Base-by-base conservation (phyloP, 2,329 filamentous ascomycete species). In the Scytalidium lignicola region DNA sequence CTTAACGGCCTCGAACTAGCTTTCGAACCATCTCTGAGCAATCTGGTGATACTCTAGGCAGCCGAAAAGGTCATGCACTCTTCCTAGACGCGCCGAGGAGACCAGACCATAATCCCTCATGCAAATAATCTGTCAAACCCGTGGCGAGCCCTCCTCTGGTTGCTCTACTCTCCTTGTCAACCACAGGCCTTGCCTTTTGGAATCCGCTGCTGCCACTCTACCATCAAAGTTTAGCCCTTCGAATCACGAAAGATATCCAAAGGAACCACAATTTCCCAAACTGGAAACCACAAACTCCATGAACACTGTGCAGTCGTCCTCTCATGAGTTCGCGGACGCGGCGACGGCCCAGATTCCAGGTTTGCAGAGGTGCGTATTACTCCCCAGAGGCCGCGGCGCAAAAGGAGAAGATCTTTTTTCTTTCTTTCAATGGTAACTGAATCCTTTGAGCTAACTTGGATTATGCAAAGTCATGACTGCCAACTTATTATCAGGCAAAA, bases 401-500 rank as follows among this genome's bases (percentile, higher is more conserved):
- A 26, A 26, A 26, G 23, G 6, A 26, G 23, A 10, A 26, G 23
- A 26, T 26, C 12, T n/a, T 19, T 32, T 44, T 21, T 26, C 18
- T 23, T 21, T 19, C n/a, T n/a, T n/a, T n/a, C n/a, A n/a, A n/a
- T n/a, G n/a, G n/a, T n/a, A n/a, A 29, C 18, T 17, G 28, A 18
- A 23, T 59, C 62, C 54, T 58, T 53, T 57, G 59, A 62, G 57
- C 62, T 56, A 44, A 59, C 32, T 39, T 46, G 51, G 17, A 37
- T 32, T 2, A 39, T 22, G 26, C 22, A 58, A 65, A 82, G 78
- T 67, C 67, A 74, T 62, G 74, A 80, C 62, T 77, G 80, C 66
- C 69, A 73, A 51, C 71, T 86, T 56, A 68, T 65, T 49, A 74
- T 89, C 56, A 76, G 80, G 57, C 86, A 90, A 68, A 76, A 85